These are phyloP conservation scores for Persicaria maculosa DNA, from an alignment of 148 eudicot genomes.

Conservation along the genomic window DNA sequence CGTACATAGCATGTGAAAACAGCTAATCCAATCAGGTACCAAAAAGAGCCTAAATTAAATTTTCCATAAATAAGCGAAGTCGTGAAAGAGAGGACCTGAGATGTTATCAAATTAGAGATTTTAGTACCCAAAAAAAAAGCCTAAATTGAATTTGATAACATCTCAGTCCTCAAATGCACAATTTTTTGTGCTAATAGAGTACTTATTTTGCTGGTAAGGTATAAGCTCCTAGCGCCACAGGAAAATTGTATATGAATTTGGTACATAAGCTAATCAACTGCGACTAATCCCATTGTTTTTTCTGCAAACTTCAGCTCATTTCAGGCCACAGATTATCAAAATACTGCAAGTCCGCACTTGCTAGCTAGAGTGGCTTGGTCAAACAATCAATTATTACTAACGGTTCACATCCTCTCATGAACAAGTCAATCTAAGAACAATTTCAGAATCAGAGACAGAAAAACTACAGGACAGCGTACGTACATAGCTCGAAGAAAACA, in stretches of 20 bases:
- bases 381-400: neutral
- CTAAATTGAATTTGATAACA: too few species aligned
- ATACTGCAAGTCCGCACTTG: neutral
- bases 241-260: neutral
- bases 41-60: neutral
- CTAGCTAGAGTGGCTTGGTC: neutral
- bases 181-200: too few species aligned
- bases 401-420: neutral
- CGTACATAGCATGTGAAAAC: too few species aligned
- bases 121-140: too few species aligned
- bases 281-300: neutral
- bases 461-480: neutral
- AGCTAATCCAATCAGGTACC: neutral
- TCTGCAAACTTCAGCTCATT: neutral
- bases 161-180: too few species aligned
- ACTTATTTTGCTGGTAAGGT: too few species aligned
- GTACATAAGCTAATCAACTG: neutral
- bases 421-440: neutral
- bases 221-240: too few species aligned
- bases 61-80: neutral
- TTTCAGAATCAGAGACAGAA: neutral
- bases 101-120: neutral
- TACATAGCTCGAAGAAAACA: too few species aligned
- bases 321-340: neutral
- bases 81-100: conserved; percentile 40